Evolutionary conservation across 305 asterid species (phyloP).

Genomic region (Fraxinus dipetala): DNA sequence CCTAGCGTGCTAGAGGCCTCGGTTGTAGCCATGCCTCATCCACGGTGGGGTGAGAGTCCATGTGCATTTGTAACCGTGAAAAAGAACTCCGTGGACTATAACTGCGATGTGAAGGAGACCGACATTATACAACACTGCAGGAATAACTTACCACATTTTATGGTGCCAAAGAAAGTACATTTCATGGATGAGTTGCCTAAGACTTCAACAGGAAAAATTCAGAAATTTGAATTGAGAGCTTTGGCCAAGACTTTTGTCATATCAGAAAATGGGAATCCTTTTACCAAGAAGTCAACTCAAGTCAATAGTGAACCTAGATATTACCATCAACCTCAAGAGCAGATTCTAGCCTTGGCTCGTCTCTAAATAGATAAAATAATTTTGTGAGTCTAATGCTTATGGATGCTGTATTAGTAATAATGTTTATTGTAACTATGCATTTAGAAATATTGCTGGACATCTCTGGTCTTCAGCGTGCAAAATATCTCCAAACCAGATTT

Average conservation of each 20-base stretch:
- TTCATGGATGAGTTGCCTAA: slow-evolving; percentile 58
- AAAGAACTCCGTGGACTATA: background rate
- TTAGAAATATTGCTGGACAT: background rate
- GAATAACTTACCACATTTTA: slow-evolving; percentile 46
- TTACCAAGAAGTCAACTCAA: background rate
- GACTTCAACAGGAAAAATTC: slow-evolving; percentile 58
- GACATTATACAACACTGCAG: slow-evolving; percentile 55
- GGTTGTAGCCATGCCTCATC: slow-evolving; percentile 29
- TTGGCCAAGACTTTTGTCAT: slow-evolving; percentile 39
- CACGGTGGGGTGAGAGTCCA: slow-evolving; percentile 32
- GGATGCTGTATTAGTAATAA: background rate
- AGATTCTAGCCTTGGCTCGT: slow-evolving; percentile 51
- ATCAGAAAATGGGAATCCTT: slow-evolving; percentile 19
- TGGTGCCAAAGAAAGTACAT: slow-evolving; percentile 67
- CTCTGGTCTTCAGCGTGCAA: background rate
- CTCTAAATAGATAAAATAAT: slow-evolving; percentile 17
- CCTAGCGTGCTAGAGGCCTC: slow-evolving; percentile 25
- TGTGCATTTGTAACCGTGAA: slow-evolving; percentile 26
- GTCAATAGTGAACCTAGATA: slow-evolving; percentile 24
- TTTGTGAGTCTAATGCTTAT: background rate
- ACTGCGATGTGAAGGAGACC: background rate
- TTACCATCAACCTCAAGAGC: slow-evolving; percentile 33
- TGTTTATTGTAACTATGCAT: background rate
- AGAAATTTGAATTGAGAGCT: slow-evolving; percentile 55
- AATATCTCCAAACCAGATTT: too few species aligned